A percentile compares a stretch with the other conserved stretches of the same genome.
phyloP scores from a whole-genome alignment of 1,284 basidiomycete genomes.

The Melampsora occidentalis region DNA sequence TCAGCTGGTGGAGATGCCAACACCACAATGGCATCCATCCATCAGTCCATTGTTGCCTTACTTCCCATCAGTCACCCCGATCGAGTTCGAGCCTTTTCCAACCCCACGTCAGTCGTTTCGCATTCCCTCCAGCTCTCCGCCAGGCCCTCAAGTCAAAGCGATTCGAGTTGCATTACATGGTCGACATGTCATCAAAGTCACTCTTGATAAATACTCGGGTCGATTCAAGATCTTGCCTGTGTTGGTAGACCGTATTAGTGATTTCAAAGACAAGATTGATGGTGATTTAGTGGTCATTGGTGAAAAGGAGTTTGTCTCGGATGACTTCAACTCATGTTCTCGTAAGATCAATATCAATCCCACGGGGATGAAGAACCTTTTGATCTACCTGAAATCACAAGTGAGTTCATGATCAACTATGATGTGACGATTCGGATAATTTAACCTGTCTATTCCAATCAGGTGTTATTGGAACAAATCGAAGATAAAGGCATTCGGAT shows the following conservation, averaged over 20 bases:
- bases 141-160: slow-evolving; percentile 4
- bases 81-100: neutral
- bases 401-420: slow-evolving; percentile 9
- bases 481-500: slow-evolving; percentile 24
- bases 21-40: neutral
- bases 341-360: slow-evolving; percentile 36
- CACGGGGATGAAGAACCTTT: slow-evolving; percentile 11
- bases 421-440: no score
- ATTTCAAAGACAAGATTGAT: neutral
- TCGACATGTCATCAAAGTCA: slow-evolving; percentile 29
- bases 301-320: neutral
- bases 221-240: slow-evolving; percentile 22
- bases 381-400: slow-evolving; percentile 33
- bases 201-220: slow-evolving; percentile 38
- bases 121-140: neutral
- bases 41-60: neutral
- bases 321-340: neutral
- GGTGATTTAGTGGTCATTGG: neutral
- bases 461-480: slow-evolving; percentile 37
- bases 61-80: slow-evolving; percentile 12
- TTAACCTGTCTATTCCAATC: neutral
- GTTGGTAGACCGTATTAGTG: slow-evolving; percentile 1
- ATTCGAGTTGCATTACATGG: slow-evolving; percentile 29
- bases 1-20: slow-evolving; percentile 1
- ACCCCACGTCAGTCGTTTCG: neutral